These are phyloP conservation scores for Fomitopsis pinicola DNA, from an alignment of 1,284 basidiomycete genomes.

Conservation along the genomic window DNA sequence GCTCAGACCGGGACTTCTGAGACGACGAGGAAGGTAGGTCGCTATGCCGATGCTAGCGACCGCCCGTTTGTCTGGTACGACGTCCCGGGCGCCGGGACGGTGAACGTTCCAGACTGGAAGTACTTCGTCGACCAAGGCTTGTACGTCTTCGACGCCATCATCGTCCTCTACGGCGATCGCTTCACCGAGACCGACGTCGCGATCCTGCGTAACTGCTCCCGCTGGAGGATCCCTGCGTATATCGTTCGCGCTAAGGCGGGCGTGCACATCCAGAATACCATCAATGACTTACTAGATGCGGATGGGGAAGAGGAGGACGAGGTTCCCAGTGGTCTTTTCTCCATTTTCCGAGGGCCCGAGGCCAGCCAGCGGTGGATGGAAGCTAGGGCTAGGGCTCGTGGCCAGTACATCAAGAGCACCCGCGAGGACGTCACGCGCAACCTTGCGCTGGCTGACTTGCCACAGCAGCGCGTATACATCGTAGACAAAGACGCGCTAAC, in stretches of 20 bases:
- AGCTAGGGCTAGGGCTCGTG: neutral
- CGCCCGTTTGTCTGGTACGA: constrained; percentile 4
- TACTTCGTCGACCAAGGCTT: constrained; percentile 4
- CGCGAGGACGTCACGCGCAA: neutral
- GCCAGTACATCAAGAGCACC: constrained; percentile 1
- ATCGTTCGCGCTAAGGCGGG: neutral
- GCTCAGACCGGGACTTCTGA: neutral
- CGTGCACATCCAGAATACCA: neutral
- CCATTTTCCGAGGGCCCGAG: neutral
- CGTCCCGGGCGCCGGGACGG: constrained; percentile 1
- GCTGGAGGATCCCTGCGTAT: neutral
- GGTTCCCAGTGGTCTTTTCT: neutral
- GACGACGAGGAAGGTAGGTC: neutral
- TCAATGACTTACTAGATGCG: neutral
- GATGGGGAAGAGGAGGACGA: neutral
- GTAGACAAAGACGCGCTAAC: neutral
- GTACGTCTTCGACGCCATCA: constrained; percentile 5
- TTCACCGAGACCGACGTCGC: constrained; percentile 5
- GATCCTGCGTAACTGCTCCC: constrained; percentile 1
- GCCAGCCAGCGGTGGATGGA: neutral
- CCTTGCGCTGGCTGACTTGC: neutral
- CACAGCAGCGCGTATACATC: neutral
- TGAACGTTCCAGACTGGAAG: neutral
- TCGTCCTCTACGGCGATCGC: constrained; percentile 2
- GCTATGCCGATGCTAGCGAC: neutral